Conservation (phyloP, 1,139 yeast species). For the Pichia inconspicua region DNA sequence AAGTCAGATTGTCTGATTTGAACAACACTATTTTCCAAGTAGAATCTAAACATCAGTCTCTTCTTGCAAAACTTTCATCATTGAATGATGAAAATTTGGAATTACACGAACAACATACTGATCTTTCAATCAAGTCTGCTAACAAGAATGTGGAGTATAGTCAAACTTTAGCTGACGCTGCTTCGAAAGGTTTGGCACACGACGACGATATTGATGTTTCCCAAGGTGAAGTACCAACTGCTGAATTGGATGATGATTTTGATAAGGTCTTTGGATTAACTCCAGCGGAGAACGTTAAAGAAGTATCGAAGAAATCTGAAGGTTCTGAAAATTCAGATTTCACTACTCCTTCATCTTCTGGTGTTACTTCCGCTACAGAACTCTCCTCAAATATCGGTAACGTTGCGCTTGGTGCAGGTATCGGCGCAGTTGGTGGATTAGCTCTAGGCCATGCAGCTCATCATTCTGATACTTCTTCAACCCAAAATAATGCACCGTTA, state of each 20-base stretch:
- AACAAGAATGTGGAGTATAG: slow-evolving; percentile 25
- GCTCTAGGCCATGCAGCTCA: slow-evolving; percentile 50
- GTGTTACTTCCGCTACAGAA: not conserved
- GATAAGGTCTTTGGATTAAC: not conserved
- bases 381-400: not conserved
- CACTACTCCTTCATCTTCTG: not conserved
- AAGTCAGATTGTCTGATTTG: slow-evolving; percentile 42
- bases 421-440: not conserved
- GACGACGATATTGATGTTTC: slow-evolving; percentile 17
- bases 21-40: slow-evolving; percentile 34
- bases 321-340: slow-evolving; percentile 5
- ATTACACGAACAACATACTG: slow-evolving; percentile 28
- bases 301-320: not conserved
- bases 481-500: slow-evolving; percentile 84
- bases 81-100: slow-evolving; percentile 34
- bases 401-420: slow-evolving; percentile 12
- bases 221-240: slow-evolving; percentile 16
- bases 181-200: slow-evolving; percentile 23
- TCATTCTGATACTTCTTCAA: slow-evolving; percentile 81
- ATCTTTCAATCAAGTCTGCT: slow-evolving; percentile 28
- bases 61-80: slow-evolving; percentile 24
- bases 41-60: slow-evolving; percentile 29
- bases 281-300: not conserved
- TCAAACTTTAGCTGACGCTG: slow-evolving; percentile 24
- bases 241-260: not conserved